Evolutionary conservation across 2,329 filamentous ascomycete species (phyloP), one percentile per base, ranked within the genome.

Genomic region (Colletotrichum brevisporum): DNA sequence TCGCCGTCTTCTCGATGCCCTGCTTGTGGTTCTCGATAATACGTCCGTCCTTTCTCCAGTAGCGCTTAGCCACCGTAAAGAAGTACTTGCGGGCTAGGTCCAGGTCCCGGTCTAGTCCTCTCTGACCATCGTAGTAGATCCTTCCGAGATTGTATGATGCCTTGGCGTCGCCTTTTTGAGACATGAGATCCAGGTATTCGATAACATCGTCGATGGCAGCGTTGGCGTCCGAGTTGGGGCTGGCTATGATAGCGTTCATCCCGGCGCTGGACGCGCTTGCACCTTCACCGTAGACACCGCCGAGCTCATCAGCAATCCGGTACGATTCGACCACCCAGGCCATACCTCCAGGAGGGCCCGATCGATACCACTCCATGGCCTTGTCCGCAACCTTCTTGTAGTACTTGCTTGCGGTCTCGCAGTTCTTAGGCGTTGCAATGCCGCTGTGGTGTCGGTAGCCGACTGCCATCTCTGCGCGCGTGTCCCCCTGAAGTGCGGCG

Each of bases 381-480:
- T 97, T 97, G 80, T 98, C 94, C 3, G 97, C 96, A 1, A 97
- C 96, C 60, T 89, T 88, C 80, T 96, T 97, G 84, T 99, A 99
- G 83, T 95, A 97, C 76, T 91, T 90, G 56, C 92, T 91, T 1
- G 95, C 93, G 71, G 89, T 87, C 67, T 98, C 94, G 78, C 96
- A 99, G 76, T 92, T 94, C 75, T 94, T 92, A 0, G 94, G 89
- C 3, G 94, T 93, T 6, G 94, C 94, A 70, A 99, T 94, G 3
- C 95, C 96, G 26, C 89, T 88, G 73, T 96, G 90, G 77, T 98
- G 90, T 56, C 96, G 90, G 75, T 94, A 97, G 4, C 91, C 97
- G 6, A 97, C 86, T 0, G 95, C 95, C 96, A 99, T 98, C 80
- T 98, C 92, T 6, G 95, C 95, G 63, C 91, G 88, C 16, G 91